These are phyloP conservation scores for Exophiala sp. DNA, from an alignment of 2,329 filamentous ascomycete genomes.

Conservation along the genomic window DNA sequence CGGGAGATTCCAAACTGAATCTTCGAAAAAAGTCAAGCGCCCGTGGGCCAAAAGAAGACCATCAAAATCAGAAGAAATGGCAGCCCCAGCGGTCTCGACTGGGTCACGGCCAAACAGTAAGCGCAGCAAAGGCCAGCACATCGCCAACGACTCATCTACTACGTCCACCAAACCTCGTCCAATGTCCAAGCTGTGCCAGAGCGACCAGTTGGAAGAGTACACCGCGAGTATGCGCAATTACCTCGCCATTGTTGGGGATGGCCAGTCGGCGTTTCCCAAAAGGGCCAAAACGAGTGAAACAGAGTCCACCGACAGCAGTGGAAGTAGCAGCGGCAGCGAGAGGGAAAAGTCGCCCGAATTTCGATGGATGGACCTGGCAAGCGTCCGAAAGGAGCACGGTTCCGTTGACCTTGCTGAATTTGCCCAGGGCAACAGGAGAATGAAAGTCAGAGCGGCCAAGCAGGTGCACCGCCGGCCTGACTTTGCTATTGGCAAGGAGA, in stretches of 20 bases:
- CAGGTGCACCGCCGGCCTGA: slow-evolving; percentile 4
- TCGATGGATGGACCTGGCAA: slow-evolving; percentile 26
- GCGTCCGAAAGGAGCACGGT: slow-evolving; percentile 18
- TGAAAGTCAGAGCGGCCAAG: slow-evolving; percentile 8
- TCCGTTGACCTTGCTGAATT: background rate
- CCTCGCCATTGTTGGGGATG: slow-evolving; percentile 17
- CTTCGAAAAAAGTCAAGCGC: no score
- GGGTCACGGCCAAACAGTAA: slow-evolving; percentile 7
- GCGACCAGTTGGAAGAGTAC: slow-evolving; percentile 26
- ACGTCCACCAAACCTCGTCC: slow-evolving; percentile 5
- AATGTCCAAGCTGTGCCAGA: slow-evolving; percentile 19
- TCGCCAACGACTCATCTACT: background rate
- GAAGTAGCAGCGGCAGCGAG: slow-evolving; percentile 6
- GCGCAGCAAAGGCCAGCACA: slow-evolving; percentile 6
- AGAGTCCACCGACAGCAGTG: slow-evolving; percentile 13
- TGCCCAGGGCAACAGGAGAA: slow-evolving; percentile 7
- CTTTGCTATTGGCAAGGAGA: slow-evolving; percentile 5
- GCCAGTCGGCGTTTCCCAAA: background rate
- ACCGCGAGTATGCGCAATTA: slow-evolving; percentile 27
- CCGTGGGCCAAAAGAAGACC: no score
- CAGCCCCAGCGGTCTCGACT: slow-evolving; percentile 1
- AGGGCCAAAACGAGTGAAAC: slow-evolving; percentile 7
- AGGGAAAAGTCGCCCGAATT: slow-evolving; percentile 26
- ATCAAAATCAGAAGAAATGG: background rate
- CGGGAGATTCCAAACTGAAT: no score